Conservation (phyloP, 192 early-diverging fungal species). For the Rhizoclosmatium sp. region DNA sequence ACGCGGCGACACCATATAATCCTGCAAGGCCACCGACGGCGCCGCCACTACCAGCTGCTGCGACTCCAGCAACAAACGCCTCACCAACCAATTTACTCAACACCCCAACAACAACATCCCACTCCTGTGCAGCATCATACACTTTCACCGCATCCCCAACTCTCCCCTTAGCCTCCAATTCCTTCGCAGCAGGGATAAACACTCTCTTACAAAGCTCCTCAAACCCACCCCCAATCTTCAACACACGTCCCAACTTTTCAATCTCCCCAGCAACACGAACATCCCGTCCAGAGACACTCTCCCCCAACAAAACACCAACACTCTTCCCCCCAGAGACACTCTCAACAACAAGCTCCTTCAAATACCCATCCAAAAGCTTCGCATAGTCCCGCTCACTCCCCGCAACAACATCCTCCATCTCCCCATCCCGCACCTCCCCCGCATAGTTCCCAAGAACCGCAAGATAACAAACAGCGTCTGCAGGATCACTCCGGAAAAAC, state of each 20-base stretch:
- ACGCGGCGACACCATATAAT: not conserved
- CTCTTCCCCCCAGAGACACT: conserved; percentile 44
- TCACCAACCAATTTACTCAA: conserved; percentile 77
- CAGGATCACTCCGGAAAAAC: conserved; percentile 54
- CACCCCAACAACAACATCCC: conserved; percentile 76
- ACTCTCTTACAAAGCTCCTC: conserved; percentile 74
- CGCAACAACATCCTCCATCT: not conserved
- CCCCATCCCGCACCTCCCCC: conserved; percentile 7
- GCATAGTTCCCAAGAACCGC: conserved; percentile 67
- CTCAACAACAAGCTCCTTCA: conserved; percentile 71
- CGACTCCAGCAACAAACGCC: conserved; percentile 23
- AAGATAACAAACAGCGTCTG: conserved; percentile 70
- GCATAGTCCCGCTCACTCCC: conserved; percentile 56
- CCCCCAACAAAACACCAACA: conserved; percentile 14
- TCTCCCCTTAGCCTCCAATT: conserved; percentile 72
- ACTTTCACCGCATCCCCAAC: conserved; percentile 78
- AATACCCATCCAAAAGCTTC: conserved; percentile 54
- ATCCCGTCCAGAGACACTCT: conserved; percentile 29
- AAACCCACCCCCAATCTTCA: conserved; percentile 50
- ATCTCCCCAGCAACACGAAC: conserved; percentile 51
- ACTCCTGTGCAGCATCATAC: conserved; percentile 78
- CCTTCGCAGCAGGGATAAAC: conserved; percentile 70
- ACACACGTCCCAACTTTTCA: conserved; percentile 72
- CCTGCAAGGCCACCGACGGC: not conserved
- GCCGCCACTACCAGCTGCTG: not conserved